Evolutionary conservation across 768 basidiomycete genomes (phyloP).

Genomic region (Pleurotus ostreatus): DNA sequence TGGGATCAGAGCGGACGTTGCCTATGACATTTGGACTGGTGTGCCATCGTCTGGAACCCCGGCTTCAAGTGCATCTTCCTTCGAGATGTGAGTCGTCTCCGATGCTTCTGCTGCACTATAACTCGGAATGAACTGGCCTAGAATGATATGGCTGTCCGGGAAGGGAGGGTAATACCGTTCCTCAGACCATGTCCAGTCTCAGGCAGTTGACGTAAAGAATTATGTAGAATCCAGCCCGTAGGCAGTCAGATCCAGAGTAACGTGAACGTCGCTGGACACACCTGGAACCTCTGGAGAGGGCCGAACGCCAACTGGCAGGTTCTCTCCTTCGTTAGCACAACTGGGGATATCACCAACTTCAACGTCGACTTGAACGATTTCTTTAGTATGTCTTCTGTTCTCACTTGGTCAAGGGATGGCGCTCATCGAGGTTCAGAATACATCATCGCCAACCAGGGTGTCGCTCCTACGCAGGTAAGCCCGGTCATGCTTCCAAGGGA

Average conservation of each 20-base stretch:
- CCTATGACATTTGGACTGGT: conserved; percentile 57
- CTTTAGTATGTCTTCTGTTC: conserved; percentile 37
- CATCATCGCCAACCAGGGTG: conserved; percentile 40
- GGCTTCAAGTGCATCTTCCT: conserved; percentile 44
- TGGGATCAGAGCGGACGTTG: conserved; percentile 51
- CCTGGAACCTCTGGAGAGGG: conserved; percentile 55
- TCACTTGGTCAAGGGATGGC: background rate
- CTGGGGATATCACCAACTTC: conserved; percentile 47
- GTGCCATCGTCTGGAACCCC: conserved; percentile 35
- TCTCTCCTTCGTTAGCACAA: conserved; percentile 47
- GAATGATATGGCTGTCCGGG: conserved; percentile 61
- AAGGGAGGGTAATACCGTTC: conserved; percentile 39
- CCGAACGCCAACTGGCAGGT: conserved; percentile 54
- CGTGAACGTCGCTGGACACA: conserved; percentile 40
- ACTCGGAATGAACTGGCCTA: conserved; percentile 13
- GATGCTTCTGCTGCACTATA: background rate
- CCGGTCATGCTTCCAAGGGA: background rate
- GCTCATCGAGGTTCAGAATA: conserved; percentile 29
- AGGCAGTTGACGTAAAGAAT: no score
- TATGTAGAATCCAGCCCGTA: conserved; percentile 47
- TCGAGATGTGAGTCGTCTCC: conserved; percentile 41
- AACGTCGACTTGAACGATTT: conserved; percentile 49
- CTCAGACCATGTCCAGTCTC: no score
- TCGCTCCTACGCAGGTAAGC: conserved; percentile 41
- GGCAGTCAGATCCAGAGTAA: conserved; percentile 42